Conservation (phyloP, 2,329 filamentous ascomycete genomes). For the Dactylellina sp. region DNA sequence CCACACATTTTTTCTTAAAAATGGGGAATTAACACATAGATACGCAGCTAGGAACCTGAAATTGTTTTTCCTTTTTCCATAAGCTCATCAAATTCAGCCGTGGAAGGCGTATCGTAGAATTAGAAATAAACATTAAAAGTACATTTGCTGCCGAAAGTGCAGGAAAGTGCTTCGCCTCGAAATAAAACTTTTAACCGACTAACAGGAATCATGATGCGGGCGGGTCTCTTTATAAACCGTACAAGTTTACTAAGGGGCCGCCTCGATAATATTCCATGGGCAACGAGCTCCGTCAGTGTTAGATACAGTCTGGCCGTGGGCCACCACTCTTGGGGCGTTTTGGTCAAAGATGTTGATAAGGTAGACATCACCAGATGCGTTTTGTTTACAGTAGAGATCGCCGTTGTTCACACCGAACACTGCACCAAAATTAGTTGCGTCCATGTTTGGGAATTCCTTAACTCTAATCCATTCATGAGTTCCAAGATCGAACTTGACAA, state of each 20-base stretch:
- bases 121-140: slow-evolving; percentile 5
- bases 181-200: neutral
- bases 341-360: slow-evolving; percentile 13
- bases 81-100: neutral
- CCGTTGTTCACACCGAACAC: slow-evolving; percentile 19
- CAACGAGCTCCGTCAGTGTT: slow-evolving; percentile 28
- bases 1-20: too few species aligned
- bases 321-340: neutral
- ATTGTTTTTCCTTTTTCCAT: too few species aligned
- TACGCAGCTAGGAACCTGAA: too few species aligned
- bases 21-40: too few species aligned
- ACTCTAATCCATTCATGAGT: slow-evolving; percentile 1
- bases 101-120: neutral
- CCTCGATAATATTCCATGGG: slow-evolving; percentile 13
- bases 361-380: slow-evolving; percentile 11
- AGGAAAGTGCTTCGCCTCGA: neutral
- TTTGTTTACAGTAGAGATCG: slow-evolving; percentile 16
- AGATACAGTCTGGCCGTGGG: slow-evolving; percentile 5
- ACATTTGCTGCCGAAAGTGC: neutral
- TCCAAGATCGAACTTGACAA: slow-evolving; percentile 9
- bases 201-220: too few species aligned
- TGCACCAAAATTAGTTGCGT: neutral
- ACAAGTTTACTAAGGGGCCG: neutral
- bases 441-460: slow-evolving; percentile 2
- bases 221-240: neutral